phyloP scores from a whole-genome alignment of 257 asterid species.

The Salvia miltiorrhiza region DNA sequence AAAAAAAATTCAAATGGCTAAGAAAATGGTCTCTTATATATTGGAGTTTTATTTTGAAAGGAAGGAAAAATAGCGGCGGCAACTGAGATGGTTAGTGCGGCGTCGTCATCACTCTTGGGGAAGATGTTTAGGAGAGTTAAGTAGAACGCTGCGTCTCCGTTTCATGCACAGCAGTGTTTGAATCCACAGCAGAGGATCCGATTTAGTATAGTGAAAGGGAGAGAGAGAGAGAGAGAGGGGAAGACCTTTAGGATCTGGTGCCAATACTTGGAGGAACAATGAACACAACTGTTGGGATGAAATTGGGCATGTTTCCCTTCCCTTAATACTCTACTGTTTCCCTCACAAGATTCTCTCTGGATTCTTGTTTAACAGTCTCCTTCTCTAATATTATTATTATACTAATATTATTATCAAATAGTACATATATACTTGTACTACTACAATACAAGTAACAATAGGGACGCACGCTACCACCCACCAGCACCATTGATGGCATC shows the following conservation, averaged over 20 bases:
- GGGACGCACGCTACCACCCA: constrained; percentile 51
- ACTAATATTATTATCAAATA: neutral
- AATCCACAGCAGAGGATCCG: too few species aligned
- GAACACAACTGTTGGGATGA: constrained; percentile 80
- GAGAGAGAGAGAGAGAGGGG: constrained; percentile 27
- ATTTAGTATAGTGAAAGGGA: constrained; percentile 24
- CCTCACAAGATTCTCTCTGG: constrained; percentile 30
- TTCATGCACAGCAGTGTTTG: too few species aligned
- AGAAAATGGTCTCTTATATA: too few species aligned
- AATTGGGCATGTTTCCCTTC: constrained; percentile 80
- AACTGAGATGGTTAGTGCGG: too few species aligned
- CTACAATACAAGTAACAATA: constrained; percentile 25
- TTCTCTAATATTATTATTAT: neutral
- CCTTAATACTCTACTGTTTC: constrained; percentile 29
- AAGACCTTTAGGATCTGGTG: constrained; percentile 80
- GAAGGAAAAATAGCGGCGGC: too few species aligned
- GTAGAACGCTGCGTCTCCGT: too few species aligned
- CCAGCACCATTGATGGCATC: constrained; percentile 51
- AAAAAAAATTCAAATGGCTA: too few species aligned
- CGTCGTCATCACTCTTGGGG: too few species aligned
- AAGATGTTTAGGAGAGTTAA: too few species aligned
- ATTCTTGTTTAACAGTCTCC: constrained; percentile 27
- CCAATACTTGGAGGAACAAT: constrained; percentile 61
- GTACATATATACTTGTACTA: neutral
- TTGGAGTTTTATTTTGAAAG: too few species aligned